phyloP scores from a whole-genome alignment of 2,329 filamentous ascomycete genomes.

The Blastomyces silverae region DNA sequence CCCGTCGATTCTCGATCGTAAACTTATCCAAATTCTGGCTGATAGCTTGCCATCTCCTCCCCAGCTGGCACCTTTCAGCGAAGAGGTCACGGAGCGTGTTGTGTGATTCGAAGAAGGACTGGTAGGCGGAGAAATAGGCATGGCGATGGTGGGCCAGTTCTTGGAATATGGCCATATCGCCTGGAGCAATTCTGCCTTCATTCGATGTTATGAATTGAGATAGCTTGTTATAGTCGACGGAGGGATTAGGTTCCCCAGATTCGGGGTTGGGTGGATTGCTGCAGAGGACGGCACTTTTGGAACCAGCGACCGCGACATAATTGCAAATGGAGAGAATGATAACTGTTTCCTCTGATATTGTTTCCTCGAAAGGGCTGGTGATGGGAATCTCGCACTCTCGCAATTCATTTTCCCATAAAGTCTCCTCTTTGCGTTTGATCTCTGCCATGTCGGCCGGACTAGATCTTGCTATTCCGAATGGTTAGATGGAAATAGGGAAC shows the following conservation, averaged over 20 bases:
- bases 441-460: not conserved
- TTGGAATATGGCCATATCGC: slow-evolving; percentile 7
- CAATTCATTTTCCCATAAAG: not conserved
- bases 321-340: slow-evolving; percentile 8
- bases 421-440: not conserved
- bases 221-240: slow-evolving; percentile 19
- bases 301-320: slow-evolving; percentile 10
- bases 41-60: not conserved
- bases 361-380: not conserved
- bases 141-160: slow-evolving; percentile 12
- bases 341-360: slow-evolving; percentile 8
- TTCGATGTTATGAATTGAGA: slow-evolving; percentile 10
- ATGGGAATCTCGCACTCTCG: not conserved
- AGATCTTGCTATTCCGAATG: not conserved
- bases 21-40: not conserved
- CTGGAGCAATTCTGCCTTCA: slow-evolving; percentile 7
- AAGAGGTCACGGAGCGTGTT: not conserved
- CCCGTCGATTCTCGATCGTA: not conserved
- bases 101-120: not conserved
- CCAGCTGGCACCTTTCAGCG: not conserved
- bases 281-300: not conserved
- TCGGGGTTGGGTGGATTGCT: slow-evolving; percentile 9
- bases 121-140: slow-evolving; percentile 16
- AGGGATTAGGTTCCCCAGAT: slow-evolving; percentile 17
- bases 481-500: not conserved